Base-by-base conservation (phyloP, 306 rosid genomes). In the Casuarina equisetifolia region DNA sequence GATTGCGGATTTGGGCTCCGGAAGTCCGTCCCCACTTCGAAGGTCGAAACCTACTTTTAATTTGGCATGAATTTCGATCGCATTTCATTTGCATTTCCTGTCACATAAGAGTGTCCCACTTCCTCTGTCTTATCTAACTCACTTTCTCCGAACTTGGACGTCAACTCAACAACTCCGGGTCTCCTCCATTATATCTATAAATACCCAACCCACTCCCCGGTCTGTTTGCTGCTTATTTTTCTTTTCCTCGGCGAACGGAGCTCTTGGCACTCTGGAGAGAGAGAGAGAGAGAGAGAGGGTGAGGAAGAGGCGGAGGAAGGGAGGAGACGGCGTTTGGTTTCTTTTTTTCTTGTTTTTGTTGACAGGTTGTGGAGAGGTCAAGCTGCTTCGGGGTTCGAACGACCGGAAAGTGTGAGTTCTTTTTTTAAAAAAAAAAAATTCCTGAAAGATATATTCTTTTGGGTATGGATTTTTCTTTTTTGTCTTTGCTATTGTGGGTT, bases 131-230 rank as follows among this genome's bases (percentile, higher is more conserved):
- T 4, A 9, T 1, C 42, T 66, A 39, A 1, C 50, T 17, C 4
- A 6, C 52, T n/a, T 43, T 43, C 50, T 69, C 51, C 83, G 58
- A 38, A 75, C 80, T 64, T 50, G 73, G 48, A 17, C 87, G 86
- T 84, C 81, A 45, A 89, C 86, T 86, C 79, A 74, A 74, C 51
- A 11, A 43, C 35, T 64, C 46, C 76, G 43, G 76, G 19, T 5
- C 40, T 20, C 45, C 68, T 19, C 83, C 39, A 55, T 46, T 69
- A 61, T 70, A 36, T 9, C 89, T 90, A 86, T 89, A 89, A 86
- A 84, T 89, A 77, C 76, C 83, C 19, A 71, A 68, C 49, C 39
- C 64, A 8, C 78, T 50, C 70, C 69, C 35, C 8, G 35, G 3
- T 53, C 46, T 15, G 38, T 19, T 69, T 40, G 81, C 38, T 45